Evolutionary conservation across 2,329 filamentous ascomycete species (phyloP).

Genomic region (Teratosphaeriaceae sp.): DNA sequence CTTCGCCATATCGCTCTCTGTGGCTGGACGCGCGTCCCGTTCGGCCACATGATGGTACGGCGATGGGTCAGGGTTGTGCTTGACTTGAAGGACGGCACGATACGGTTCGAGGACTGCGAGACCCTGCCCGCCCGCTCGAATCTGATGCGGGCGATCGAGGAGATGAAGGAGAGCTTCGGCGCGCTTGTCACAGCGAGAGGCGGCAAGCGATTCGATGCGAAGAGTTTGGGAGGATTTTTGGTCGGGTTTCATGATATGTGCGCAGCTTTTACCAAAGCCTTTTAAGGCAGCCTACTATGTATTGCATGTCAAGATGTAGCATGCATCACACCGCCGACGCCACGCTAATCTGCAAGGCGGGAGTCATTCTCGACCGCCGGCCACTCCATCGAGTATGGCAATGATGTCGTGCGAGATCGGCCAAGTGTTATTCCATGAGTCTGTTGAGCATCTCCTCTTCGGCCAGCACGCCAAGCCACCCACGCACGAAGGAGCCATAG

Average conservation of each 20-base stretch:
- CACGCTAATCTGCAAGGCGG: not conserved
- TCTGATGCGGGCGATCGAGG: constrained; percentile 2
- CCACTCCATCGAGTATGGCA: too few species aligned
- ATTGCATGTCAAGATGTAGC: too few species aligned
- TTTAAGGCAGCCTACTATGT: not conserved
- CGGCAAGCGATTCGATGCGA: constrained; percentile 11
- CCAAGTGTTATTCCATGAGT: too few species aligned
- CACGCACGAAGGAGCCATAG: constrained; percentile 54
- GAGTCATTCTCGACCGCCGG: too few species aligned
- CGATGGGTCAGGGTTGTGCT: constrained; percentile 16
- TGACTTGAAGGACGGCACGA: constrained; percentile 15
- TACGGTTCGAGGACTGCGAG: constrained; percentile 8
- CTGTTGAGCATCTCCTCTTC: constrained; percentile 53
- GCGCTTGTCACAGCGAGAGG: constrained; percentile 9
- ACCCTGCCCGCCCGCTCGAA: not conserved
- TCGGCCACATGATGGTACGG: constrained; percentile 17
- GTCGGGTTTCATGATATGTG: constrained; percentile 15
- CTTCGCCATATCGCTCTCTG: constrained; percentile 15
- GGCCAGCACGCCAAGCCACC: constrained; percentile 63
- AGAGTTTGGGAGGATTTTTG: constrained; percentile 12
- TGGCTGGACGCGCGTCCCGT: constrained; percentile 19
- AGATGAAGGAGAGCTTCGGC: constrained; percentile 12
- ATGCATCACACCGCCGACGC: not conserved
- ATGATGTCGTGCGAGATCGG: too few species aligned
- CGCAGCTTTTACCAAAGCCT: too few species aligned